These are phyloP conservation scores for Sporothrix curviconia DNA, from an alignment of 2,329 filamentous ascomycete genomes.

Conservation along the genomic window DNA sequence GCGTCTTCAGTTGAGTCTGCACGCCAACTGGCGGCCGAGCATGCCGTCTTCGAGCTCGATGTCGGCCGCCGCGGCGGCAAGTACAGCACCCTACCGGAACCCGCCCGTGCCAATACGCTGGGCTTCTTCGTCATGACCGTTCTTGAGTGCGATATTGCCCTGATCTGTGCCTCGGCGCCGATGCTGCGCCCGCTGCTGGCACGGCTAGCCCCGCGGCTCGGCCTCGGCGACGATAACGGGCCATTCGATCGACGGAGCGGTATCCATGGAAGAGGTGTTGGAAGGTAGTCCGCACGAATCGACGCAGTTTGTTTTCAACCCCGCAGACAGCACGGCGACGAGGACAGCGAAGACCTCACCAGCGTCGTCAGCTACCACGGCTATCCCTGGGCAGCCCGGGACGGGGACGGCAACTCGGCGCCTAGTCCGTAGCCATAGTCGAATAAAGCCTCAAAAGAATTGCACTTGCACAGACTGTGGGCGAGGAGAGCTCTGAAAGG, in stretches of 20 bases:
- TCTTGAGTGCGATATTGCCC: conserved; percentile 30
- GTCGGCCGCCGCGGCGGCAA: too few relatives aligned
- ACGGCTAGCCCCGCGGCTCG: conserved; percentile 23
- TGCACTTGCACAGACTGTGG: too few relatives aligned
- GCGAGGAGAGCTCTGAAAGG: too few relatives aligned
- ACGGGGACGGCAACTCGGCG: conserved; percentile 18
- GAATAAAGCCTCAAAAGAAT: not conserved
- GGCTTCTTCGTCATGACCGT: conserved; percentile 33
- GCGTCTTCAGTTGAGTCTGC: conserved; percentile 27
- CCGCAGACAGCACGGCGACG: conserved; percentile 1
- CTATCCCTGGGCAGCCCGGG: conserved; percentile 25
- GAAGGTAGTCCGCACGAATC: too few relatives aligned
- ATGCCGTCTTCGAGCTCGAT: too few relatives aligned
- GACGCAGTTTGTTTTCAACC: not conserved
- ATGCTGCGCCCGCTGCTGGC: conserved; percentile 28
- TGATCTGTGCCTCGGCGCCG: conserved; percentile 31
- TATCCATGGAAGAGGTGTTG: too few relatives aligned
- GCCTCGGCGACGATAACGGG: conserved; percentile 17
- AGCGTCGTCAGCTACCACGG: conserved; percentile 28
- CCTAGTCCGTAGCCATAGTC: conserved; percentile 13
- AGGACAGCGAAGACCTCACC: conserved; percentile 25
- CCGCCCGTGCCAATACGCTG: conserved; percentile 22
- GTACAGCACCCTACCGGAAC: not conserved
- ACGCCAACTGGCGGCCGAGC: conserved; percentile 19
- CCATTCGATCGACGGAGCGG: not conserved